Evolutionary conservation across 2,329 filamentous ascomycete genomes (phyloP).

Genomic region (Alternaria conjuncta): DNA sequence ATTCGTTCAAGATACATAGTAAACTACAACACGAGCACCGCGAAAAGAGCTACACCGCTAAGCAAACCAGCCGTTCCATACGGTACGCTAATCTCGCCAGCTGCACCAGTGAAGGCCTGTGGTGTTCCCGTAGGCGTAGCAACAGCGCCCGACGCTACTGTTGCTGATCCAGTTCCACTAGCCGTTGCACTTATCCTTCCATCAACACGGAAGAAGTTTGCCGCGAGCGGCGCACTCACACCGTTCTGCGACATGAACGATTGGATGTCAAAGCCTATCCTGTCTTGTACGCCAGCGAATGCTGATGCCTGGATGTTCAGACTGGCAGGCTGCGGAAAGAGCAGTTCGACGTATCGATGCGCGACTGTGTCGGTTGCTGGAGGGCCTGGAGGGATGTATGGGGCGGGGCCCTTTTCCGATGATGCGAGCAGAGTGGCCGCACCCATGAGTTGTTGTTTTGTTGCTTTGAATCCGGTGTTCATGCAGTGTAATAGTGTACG

Average conservation of each 20-base stretch:
- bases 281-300: slow-evolving; percentile 25
- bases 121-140: slow-evolving; percentile 16
- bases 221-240: slow-evolving; percentile 37
- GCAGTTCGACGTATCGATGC: slow-evolving; percentile 45
- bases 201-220: slow-evolving; percentile 46
- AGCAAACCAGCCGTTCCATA: slow-evolving; percentile 19
- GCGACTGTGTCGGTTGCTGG: slow-evolving; percentile 41
- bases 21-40: slow-evolving; percentile 13
- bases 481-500: slow-evolving; percentile 43
- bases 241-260: slow-evolving; percentile 34
- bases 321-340: slow-evolving; percentile 40
- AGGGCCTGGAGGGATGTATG: slow-evolving; percentile 42
- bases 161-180: not conserved
- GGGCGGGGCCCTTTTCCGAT: slow-evolving; percentile 35
- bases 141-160: slow-evolving; percentile 15
- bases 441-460: slow-evolving; percentile 31
- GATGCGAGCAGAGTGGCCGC: slow-evolving; percentile 34
- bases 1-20: not conserved
- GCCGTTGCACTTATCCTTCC: slow-evolving; percentile 25
- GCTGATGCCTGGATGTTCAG: slow-evolving; percentile 30
- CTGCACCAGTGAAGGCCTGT: slow-evolving; percentile 30
- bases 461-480: slow-evolving; percentile 43
- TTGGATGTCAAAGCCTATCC: slow-evolving; percentile 40
- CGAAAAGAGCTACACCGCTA: slow-evolving; percentile 21
- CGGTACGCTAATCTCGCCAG: slow-evolving; percentile 14